These are phyloP conservation scores for Septoria linicola DNA, from an alignment of 2,329 filamentous ascomycete genomes.

Conservation along the genomic window DNA sequence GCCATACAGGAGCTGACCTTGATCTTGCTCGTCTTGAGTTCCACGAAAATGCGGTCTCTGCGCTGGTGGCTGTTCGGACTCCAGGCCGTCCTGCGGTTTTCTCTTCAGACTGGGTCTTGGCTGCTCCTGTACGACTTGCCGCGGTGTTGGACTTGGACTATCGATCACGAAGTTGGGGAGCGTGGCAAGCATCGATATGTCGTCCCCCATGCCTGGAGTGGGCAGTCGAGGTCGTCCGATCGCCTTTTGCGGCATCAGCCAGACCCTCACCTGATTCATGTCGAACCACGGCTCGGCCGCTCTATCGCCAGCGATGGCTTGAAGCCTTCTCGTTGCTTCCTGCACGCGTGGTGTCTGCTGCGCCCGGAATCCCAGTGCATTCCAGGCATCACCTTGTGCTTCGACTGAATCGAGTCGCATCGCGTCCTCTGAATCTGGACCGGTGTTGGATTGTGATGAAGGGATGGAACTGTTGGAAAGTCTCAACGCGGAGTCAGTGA, in stretches of 20 bases:
- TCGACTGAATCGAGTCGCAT: neutral
- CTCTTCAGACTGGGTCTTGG: constrained; percentile 1
- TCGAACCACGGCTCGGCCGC: constrained; percentile 1
- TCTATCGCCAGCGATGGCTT: neutral
- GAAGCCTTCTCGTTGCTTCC: constrained; percentile 1
- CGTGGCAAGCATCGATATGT: neutral
- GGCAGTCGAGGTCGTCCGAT: neutral
- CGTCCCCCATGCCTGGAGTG: no score
- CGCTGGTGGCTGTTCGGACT: neutral
- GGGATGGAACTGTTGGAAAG: no score
- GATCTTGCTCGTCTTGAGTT: neutral
- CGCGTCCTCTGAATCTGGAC: neutral
- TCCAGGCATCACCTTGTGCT: neutral
- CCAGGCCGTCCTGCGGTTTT: neutral
- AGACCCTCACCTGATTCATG: neutral
- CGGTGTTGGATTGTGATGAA: constrained; percentile 35
- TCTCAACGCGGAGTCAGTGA: no score
- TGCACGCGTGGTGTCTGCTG: neutral
- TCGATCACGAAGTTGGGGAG: neutral
- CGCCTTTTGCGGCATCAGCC: neutral
- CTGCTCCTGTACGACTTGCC: neutral
- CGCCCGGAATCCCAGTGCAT: neutral
- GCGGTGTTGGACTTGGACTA: neutral
- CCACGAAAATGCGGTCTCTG: neutral
- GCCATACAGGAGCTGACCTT: neutral